Evolutionary conservation across 1,139 yeast species (phyloP), one percentile per base, ranked within the genome.

Genomic region (Suhomyces atakaporum): DNA sequence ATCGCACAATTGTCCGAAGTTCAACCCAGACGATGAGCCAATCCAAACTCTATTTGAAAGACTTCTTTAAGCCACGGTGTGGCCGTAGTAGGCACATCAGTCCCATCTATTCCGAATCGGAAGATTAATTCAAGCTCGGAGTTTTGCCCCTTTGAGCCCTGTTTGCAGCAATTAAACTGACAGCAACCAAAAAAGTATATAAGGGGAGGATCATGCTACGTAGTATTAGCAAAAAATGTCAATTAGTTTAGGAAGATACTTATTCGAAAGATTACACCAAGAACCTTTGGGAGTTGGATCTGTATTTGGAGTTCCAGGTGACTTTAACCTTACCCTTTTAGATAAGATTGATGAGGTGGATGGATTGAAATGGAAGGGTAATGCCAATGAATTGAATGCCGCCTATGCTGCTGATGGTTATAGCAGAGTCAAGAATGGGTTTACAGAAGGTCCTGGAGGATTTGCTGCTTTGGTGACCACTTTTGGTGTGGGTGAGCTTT

Each of bases 321-420:
- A 84, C 58, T 84, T 83, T 56, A 66, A 66, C 50, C 56, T 63
- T 35, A 47, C 63, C 3, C 54, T 67, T 26, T 57, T 66, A 39
- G 72, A 67, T 55, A 77, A 79, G 54, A 66, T 84, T 47, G 75
- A 79, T 47, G 77, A 77, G 37, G 84, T 79, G 18, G 74, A 75
- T 3, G 81, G 30, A 27, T 34, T 39, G 40, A 39, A 14, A 29
- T 81, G 88, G 88, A 79, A 79, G 31, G 87, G 87, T 43, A 79
- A 79, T 56, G 80, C 84, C 55, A 82, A 81, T 53, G 88, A 81
- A 62, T 71, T 81, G 64, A 81, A 81, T 58, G 85, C 86, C 15
- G 80, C 84, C 21, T 81, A 81, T 54, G 77, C 85, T 29, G 82
- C 84, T 26, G 88, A 81, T 58, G 88, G 86, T 36, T 81, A 81